Evolutionary conservation across 306 rosid species (phyloP).

Genomic region (Purshia tridentata): DNA sequence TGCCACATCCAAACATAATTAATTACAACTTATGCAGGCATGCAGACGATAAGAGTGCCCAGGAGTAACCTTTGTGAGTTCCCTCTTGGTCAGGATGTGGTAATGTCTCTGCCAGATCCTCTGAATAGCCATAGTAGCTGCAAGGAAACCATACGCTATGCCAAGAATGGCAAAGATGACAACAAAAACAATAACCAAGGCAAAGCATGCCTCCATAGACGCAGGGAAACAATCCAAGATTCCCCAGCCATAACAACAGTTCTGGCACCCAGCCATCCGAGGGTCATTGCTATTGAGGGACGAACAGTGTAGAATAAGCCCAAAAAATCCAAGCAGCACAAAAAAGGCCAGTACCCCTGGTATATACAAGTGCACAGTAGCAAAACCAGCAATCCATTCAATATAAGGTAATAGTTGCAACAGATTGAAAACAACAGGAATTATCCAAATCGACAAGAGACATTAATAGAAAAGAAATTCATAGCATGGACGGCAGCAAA

Average conservation of each 20-base stretch:
- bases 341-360: conserved; percentile 95
- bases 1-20: not conserved
- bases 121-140: conserved; percentile 95
- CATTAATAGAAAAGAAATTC: conserved; percentile 5
- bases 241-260: conserved; percentile 99
- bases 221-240: conserved; percentile 98
- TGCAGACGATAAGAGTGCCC: not conserved
- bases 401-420: not conserved
- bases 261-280: conserved; percentile 96
- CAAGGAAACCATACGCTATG: conserved; percentile 95
- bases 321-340: conserved; percentile 93
- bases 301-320: conserved; percentile 93
- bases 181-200: conserved; percentile 82
- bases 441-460: not conserved
- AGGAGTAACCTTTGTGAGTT: conserved; percentile 77
- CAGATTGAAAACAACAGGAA: conserved; percentile 2
- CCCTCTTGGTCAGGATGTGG: conserved; percentile 96
- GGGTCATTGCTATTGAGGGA: conserved; percentile 84
- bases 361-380: conserved; percentile 9
- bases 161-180: conserved; percentile 98
- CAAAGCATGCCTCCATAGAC: conserved; percentile 99
- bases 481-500: not conserved
- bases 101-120: conserved; percentile 99
- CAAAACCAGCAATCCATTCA: not conserved
- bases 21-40: not conserved